Evolutionary conservation across 805 yeast species (phyloP), one percentile per base, ranked within the genome.

Genomic region (Metschnikowia noctiluminum): DNA sequence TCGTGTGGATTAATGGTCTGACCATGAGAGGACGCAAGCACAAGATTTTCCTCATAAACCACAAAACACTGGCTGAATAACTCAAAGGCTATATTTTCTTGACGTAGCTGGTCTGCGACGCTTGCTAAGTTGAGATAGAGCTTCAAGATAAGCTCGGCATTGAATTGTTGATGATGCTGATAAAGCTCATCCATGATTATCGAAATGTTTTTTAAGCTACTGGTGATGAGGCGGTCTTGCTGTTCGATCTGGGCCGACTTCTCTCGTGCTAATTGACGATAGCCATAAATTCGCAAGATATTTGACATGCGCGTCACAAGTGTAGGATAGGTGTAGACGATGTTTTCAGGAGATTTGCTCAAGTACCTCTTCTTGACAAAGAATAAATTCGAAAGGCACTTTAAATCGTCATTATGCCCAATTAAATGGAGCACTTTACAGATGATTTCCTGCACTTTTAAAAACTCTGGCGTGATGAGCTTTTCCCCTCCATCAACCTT

Each of bases 51-150:
- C 64, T 92, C 98, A 63, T 89, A 91, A 0, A 89, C 78, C 1
- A 91, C 78, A 62, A 91, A 88, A 3, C 96, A 85, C 64, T 90
- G 95, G 35, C 88, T 91, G 65, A 85, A 89, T 60, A 89, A 83
- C 68, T 94, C 99, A 67, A 88, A 88, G 13, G 92, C 74, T 30
- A 89, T 82, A 51, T 86, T 89, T 49, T 83, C 85, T 35, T 83
- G 71, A 14, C 76, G 71, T 28, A 85, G 71, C 64, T 87, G 92
- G 63, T 94, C 96, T 0, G 97, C 92, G 2, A 88, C 66, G 13
- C 80, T 69, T 0, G 96, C 96, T 35, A 85, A 77, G 43, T 81
- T 74, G 46, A 89, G 70, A 61, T 86, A 79, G 38, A 84, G 61
- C 59, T 78, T 71, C 50, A 86, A 54, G 57, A 73, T 64, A 14